Percentiles rank a stretch among this genome's conserved stretches.
Evolutionary conservation across 129 eudicot species (phyloP).

Genomic region (Flaveria linearis): DNA sequence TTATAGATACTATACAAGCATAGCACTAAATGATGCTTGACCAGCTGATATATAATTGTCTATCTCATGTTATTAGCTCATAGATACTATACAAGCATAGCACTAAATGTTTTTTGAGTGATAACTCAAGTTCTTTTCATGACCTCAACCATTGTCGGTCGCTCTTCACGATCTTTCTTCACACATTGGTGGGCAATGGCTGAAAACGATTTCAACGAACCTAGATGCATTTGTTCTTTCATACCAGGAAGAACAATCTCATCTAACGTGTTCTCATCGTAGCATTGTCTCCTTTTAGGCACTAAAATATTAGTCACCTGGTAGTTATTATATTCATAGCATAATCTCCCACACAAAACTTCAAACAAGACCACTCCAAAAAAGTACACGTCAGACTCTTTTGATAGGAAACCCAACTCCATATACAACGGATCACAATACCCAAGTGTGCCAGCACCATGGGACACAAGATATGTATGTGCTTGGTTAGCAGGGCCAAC

Average conservation of each 20-base stretch:
- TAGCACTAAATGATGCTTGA: slow-evolving; percentile 56
- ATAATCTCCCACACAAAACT: background rate
- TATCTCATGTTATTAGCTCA: slow-evolving; percentile 47
- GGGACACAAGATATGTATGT: background rate
- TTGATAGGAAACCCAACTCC: background rate
- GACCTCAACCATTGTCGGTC: background rate
- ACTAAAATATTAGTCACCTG: background rate
- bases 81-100: background rate
- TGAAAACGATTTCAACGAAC: background rate
- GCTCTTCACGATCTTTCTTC: background rate
- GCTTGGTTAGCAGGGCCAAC: background rate
- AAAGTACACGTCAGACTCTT: background rate
- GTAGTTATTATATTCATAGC: background rate
- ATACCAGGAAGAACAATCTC: background rate
- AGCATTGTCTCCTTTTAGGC: background rate
- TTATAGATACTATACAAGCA: slow-evolving; percentile 56
- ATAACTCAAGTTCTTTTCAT: background rate
- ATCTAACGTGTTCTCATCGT: background rate
- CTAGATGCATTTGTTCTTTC: background rate
- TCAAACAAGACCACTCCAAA: background rate
- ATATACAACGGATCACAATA: slow-evolving; percentile 1
- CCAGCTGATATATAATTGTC: slow-evolving; percentile 59
- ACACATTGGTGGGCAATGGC: background rate
- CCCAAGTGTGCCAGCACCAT: background rate
- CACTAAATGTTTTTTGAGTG: background rate